Base-by-base conservation (phyloP, 2,329 filamentous ascomycete genomes). In the Dactylellina sp. region DNA sequence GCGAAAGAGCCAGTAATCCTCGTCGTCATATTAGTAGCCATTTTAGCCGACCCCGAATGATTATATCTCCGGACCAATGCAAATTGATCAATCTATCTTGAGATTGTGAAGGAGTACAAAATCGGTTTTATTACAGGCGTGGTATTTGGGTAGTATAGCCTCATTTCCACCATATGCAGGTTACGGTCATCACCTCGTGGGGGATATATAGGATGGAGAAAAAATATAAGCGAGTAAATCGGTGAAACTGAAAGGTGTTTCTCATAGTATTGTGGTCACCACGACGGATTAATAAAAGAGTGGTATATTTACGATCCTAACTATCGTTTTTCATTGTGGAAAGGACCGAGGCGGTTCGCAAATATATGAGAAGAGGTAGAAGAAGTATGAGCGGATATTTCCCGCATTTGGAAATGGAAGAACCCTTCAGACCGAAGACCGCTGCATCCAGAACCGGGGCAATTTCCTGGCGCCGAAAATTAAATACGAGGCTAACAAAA, bases 331-430 rank as follows among this genome's bases (percentile, higher is more conserved):
- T 53, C 24, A n/a, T 37, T 39, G 18, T 49, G 57, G 50, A 44
- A 64, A 53, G 42, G 22, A 12, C 52, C 46, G 61, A 65, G 64
- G 39, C 37, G 46, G 28, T 62, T 61, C 37, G 55, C 25, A 35
- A 61, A 62, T 5, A 44, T 53, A 46, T 47, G 25, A 49, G 50
- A n/a, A 49, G 7, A n/a, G 7, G 35, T 28, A 61, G 24, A 16
- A 52, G 53, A 20, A 47, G 57, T 50, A 74, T 74, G 61, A 74
- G 61, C 61, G 35, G 55, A 74, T 66, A 72, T 66, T 25, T n/a
- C 50, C 70, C 70, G 70, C 61, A 74, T 74, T 74, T 61, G 70
- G 70, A 6, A 74, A 66, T 61, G 25, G 60, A 60, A 47, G 53
- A 22, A 72, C 66, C 22, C 18, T 32, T 16, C 2, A 7, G n/a